A percentile compares a stretch with the other conserved stretches of the same genome.
These are phyloP conservation scores for Russula abietina DNA, from an alignment of 768 basidiomycete genomes.

Conservation along the genomic window DNA sequence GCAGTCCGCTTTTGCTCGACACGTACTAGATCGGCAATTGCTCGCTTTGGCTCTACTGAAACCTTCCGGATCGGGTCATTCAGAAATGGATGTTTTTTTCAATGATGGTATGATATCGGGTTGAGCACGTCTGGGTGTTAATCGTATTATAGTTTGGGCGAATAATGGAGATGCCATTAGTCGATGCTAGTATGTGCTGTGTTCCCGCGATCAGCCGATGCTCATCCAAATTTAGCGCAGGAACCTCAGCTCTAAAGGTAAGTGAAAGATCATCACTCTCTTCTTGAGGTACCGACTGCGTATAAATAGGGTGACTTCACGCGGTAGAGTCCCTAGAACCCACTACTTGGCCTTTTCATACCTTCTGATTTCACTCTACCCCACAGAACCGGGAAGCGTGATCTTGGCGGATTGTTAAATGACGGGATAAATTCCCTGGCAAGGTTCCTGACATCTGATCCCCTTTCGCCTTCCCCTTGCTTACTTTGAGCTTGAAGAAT, in stretches of 20 bases:
- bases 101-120: constrained; percentile 54
- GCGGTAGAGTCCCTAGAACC: constrained; percentile 39
- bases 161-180: constrained; percentile 97
- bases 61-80: constrained; percentile 46
- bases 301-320: constrained; percentile 73
- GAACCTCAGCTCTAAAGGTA: constrained; percentile 93
- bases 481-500: constrained; percentile 41
- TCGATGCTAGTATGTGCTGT: constrained; percentile 63
- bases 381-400: constrained; percentile 87
- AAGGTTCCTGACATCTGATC: constrained; percentile 39
- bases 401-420: constrained; percentile 84
- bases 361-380: constrained; percentile 4
- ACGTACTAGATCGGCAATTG: constrained; percentile 69
- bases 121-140: background rate
- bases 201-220: background rate
- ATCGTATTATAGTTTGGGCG: constrained; percentile 71
- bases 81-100: constrained; percentile 66
- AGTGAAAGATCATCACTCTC: constrained; percentile 26
- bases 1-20: constrained; percentile 86
- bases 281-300: constrained; percentile 7
- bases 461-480: background rate
- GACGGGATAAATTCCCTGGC: constrained; percentile 95
- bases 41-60: constrained; percentile 64
- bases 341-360: background rate
- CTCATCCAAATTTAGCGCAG: constrained; percentile 52